Conservation (phyloP, 2,329 filamentous ascomycete genomes). For the Fusarium sp. region DNA sequence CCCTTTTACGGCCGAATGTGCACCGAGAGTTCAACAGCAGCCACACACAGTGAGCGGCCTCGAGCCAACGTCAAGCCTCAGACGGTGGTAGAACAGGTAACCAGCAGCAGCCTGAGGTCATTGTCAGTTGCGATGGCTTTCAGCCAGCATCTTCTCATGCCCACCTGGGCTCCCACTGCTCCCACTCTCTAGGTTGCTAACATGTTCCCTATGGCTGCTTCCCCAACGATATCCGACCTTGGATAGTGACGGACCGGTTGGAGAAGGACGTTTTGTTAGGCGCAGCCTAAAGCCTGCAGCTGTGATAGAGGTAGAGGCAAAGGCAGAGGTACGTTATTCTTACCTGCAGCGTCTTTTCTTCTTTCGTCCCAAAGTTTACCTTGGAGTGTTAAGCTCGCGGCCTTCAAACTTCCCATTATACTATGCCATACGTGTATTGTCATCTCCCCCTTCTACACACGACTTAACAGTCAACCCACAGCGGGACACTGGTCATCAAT, state of each 20-base stretch:
- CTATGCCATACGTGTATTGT: not conserved
- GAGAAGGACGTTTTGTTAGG: constrained; percentile 21
- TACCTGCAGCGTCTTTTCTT: not conserved
- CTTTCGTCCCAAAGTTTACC: constrained; percentile 4
- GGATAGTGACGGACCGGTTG: constrained; percentile 18
- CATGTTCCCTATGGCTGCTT: constrained; percentile 22
- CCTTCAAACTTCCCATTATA: not conserved
- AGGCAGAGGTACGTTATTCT: not conserved
- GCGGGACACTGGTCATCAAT: not conserved
- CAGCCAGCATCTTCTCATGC: not conserved
- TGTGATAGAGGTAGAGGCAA: not conserved
- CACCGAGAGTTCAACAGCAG: constrained; percentile 22
- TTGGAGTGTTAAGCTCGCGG: not conserved
- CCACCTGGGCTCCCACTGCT: too few relatives aligned
- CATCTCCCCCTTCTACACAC: not conserved
- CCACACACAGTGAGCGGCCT: not conserved
- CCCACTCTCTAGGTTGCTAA: not conserved
- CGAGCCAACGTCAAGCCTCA: not conserved
- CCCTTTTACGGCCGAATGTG: constrained; percentile 38
- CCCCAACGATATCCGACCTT: constrained; percentile 23
- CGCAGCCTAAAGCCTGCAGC: constrained; percentile 14
- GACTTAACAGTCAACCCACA: not conserved
- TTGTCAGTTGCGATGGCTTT: constrained; percentile 19
- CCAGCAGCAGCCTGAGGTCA: not conserved
- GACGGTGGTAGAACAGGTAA: not conserved